Base-by-base conservation (phyloP, 805 yeast genomes). In the Suhomyces canberraensis region DNA sequence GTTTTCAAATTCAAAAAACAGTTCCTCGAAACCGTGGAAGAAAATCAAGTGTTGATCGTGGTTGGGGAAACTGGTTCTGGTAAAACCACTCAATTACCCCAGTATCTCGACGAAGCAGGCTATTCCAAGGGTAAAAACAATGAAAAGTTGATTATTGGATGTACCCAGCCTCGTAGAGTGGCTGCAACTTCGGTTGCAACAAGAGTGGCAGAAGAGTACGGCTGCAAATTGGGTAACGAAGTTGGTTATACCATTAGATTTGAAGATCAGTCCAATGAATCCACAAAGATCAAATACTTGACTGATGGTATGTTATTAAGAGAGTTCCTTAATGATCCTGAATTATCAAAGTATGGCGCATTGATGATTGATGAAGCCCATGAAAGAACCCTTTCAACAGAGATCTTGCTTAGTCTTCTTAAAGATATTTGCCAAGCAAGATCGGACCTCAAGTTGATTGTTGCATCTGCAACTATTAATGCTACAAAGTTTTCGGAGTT, bases 341-440 rank as follows among this genome's bases (percentile, higher is more conserved):
- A 76, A 29, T 60, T 90, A 27, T 60, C 71, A 1, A 64, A 61
- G 2, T 91, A 90, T 54, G 77, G 93, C 1, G 95, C 85, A 1
- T 70, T 91, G 38, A 89, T 91, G 84, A 81, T 91, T 32, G 98
- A 91, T 61, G 98, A 91, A 60, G 98, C 98, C 0, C 98, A 93
- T 56, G 98, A 93, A 57, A 73, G 98, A 40, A 93, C 98, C 0
- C 67, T 91, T 27, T 81, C 91, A n/a, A 91, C 98, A 0, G 98
- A 91, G 60, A 68, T 77, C 3, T 54, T 91, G 7, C 66, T 91
- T 35, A 95, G 96, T 1, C 64, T 93, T 25, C 60, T 91, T 21
- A 91, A 91, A 46, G 85, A 83, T 42, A 75, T 88, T 0, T 55
- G 76, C 2, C 65, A 64, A 16, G 60, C 76, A 28, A 66, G 97